These are phyloP conservation scores for Cladorrhinum sp. DNA, from an alignment of 2,329 filamentous ascomycete genomes.

Conservation along the genomic window DNA sequence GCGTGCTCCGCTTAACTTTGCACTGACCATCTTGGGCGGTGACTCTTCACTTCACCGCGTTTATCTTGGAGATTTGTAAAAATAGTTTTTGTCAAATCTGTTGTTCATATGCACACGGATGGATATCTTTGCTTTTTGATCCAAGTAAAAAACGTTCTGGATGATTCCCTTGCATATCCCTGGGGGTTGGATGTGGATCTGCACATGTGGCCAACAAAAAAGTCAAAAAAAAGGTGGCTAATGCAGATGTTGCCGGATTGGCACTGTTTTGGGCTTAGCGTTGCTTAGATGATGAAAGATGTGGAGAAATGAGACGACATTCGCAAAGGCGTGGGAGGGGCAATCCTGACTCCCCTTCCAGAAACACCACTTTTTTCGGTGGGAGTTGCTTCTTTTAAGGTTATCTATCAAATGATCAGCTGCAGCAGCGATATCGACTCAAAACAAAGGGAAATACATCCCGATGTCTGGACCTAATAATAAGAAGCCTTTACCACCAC, in stretches of 20 bases:
- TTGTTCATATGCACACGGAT: no score
- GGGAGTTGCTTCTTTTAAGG: background rate
- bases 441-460: background rate
- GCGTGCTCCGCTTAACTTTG: background rate
- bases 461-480: slow-evolving; percentile 5
- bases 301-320: background rate
- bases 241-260: slow-evolving; percentile 18
- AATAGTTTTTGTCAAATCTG: no score
- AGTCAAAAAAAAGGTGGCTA: slow-evolving; percentile 4
- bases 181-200: background rate
- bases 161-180: background rate
- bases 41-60: background rate
- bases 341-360: background rate
- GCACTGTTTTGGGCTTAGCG: slow-evolving; percentile 18
- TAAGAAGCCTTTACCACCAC: background rate
- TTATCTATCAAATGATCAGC: background rate
- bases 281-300: background rate
- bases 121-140: no score
- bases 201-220: background rate
- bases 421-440: background rate
- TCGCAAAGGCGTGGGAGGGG: background rate
- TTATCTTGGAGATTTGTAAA: background rate
- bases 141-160: background rate
- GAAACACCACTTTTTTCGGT: background rate
- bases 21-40: no score